A percentile compares a stretch with the other conserved stretches of the same genome.
phyloP scores from a whole-genome alignment of 2,329 filamentous ascomycete species.

The Trichoderma sp. region DNA sequence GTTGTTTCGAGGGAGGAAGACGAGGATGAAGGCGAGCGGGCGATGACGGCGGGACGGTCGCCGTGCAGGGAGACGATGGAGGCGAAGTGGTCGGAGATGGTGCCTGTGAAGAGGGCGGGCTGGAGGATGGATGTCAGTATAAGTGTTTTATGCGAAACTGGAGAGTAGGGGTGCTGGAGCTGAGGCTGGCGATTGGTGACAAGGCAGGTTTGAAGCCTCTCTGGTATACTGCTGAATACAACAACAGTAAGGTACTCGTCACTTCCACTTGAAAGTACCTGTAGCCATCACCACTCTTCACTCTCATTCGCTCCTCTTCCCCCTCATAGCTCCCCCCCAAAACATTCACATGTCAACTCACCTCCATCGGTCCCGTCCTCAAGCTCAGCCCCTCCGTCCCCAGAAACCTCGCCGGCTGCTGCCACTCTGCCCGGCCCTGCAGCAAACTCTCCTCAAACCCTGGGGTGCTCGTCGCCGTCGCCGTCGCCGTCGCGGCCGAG shows the following conservation, averaged over 20 bases:
- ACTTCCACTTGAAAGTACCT: background rate
- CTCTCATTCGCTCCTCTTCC: background rate
- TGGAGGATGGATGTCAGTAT: conserved; percentile 39
- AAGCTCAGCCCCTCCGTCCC: conserved; percentile 36
- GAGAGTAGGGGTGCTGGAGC: background rate
- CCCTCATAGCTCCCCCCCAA: no score
- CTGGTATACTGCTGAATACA: background rate
- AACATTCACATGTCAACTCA: conserved; percentile 26
- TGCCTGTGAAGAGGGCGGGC: conserved; percentile 69
- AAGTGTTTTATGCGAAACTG: background rate
- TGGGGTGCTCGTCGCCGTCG: background rate
- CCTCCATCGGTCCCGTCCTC: conserved; percentile 39
- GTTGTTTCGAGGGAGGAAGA: conserved; percentile 62
- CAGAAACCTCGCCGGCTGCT: conserved; percentile 16
- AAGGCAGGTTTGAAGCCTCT: background rate
- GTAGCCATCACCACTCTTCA: background rate
- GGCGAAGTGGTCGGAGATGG: conserved; percentile 74
- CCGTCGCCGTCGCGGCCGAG: conserved; percentile 7
- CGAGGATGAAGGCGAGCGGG: conserved; percentile 48
- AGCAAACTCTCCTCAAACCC: background rate
- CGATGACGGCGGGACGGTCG: conserved; percentile 63
- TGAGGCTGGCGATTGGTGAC: background rate
- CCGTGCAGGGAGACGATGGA: conserved; percentile 66
- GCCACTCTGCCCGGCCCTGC: background rate
- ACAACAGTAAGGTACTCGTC: background rate